Conservation (phyloP, 2,329 filamentous ascomycete genomes). For the Corynespora cassiicola region DNA sequence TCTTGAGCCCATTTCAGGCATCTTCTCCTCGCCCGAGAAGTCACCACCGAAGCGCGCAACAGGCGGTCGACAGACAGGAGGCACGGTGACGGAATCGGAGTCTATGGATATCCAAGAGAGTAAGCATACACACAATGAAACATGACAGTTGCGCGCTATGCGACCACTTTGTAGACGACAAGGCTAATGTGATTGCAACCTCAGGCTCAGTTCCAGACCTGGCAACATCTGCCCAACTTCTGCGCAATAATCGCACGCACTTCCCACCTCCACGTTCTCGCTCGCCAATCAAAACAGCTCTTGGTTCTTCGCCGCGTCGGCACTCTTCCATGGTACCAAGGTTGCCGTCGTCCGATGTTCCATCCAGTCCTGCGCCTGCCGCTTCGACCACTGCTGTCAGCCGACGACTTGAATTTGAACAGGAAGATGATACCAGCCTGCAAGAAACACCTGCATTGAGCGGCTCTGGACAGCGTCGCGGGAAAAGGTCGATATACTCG, state of each 20-base stretch:
- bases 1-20: slow-evolving; percentile 83
- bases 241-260: slow-evolving; percentile 53
- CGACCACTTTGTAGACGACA: background rate
- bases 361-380: slow-evolving; percentile 36
- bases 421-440: slow-evolving; percentile 43
- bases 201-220: slow-evolving; percentile 60
- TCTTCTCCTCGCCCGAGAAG: slow-evolving; percentile 87
- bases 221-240: slow-evolving; percentile 49
- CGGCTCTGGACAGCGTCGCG: slow-evolving; percentile 39
- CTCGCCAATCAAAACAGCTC: slow-evolving; percentile 70
- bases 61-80: slow-evolving; percentile 40
- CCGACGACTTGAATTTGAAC: slow-evolving; percentile 63
- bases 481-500: slow-evolving; percentile 40
- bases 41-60: slow-evolving; percentile 51
- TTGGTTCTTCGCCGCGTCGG: slow-evolving; percentile 65
- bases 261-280: slow-evolving; percentile 58
- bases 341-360: slow-evolving; percentile 55
- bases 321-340: slow-evolving; percentile 64
- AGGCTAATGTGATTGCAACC: slow-evolving; percentile 1
- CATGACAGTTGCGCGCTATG: background rate
- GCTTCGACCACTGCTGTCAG: slow-evolving; percentile 53
- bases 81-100: slow-evolving; percentile 59
- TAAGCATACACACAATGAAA: slow-evolving; percentile 37
- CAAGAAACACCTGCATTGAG: slow-evolving; percentile 41
- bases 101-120: slow-evolving; percentile 70